These are phyloP conservation scores for Sphaerosporella brunnea DNA, from an alignment of 495 filamentous ascomycete genomes.

Conservation along the genomic window DNA sequence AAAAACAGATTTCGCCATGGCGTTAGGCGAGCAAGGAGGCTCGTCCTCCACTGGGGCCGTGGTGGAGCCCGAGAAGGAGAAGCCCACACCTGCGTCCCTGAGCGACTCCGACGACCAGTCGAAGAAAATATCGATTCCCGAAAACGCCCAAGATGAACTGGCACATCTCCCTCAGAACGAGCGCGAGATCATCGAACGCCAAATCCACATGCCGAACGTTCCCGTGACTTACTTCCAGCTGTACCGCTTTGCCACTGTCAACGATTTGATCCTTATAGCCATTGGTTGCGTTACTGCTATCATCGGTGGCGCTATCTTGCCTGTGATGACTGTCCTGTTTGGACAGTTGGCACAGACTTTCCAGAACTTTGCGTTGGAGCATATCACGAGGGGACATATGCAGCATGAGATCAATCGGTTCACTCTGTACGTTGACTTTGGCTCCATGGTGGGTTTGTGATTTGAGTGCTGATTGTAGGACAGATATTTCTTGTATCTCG, in stretches of 20 bases:
- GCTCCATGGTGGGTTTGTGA: background rate
- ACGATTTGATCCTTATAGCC: conserved; percentile 55
- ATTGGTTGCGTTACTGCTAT: conserved; percentile 52
- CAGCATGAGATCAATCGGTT: conserved; percentile 40
- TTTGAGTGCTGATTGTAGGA: background rate
- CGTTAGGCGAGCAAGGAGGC: too few relatives aligned
- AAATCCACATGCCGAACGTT: conserved; percentile 50
- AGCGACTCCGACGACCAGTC: conserved; percentile 26
- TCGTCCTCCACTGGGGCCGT: too few relatives aligned
- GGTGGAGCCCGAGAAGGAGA: too few relatives aligned
- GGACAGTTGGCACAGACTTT: conserved; percentile 51
- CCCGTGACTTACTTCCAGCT: conserved; percentile 48
- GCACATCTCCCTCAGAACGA: conserved; percentile 45
- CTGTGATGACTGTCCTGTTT: conserved; percentile 59
- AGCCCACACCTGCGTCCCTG: too few relatives aligned
- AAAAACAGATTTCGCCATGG: too few relatives aligned
- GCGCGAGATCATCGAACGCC: conserved; percentile 45
- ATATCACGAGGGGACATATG: conserved; percentile 37
- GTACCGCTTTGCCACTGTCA: conserved; percentile 61
- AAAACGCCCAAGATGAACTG: conserved; percentile 37
- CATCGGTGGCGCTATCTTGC: conserved; percentile 60
- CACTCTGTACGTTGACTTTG: conserved; percentile 33
- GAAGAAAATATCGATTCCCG: too few relatives aligned
- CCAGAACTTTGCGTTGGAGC: conserved; percentile 39
- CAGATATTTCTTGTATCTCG: conserved; percentile 75